phyloP scores from a whole-genome alignment of 1,284 basidiomycete species.

The Cryptococcus floricola region DNA sequence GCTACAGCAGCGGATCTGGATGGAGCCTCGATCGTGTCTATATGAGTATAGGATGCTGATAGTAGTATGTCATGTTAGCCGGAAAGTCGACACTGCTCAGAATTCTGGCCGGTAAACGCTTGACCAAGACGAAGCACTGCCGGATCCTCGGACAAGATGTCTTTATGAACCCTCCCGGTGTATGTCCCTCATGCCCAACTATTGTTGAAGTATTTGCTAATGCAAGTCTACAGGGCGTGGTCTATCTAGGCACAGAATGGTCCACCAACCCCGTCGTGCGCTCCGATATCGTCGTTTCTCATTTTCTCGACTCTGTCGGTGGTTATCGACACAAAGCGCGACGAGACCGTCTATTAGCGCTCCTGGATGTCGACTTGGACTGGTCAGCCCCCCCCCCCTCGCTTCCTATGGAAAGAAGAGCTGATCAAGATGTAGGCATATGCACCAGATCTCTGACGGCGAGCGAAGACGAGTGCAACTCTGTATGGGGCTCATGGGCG shows the following conservation, averaged over 20 bases:
- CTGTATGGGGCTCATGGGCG: constrained; percentile 92
- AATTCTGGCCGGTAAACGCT: constrained; percentile 86
- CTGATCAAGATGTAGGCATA: constrained; percentile 38
- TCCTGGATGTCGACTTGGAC: constrained; percentile 90
- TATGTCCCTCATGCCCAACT: constrained; percentile 20
- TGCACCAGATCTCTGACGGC: constrained; percentile 80
- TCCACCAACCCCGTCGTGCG: constrained; percentile 95
- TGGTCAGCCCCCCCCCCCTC: constrained; percentile 49
- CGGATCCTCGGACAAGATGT: constrained; percentile 76
- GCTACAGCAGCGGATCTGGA: neutral
- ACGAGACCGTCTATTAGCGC: constrained; percentile 78
- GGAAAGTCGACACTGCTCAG: constrained; percentile 95
- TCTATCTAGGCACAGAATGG: constrained; percentile 91
- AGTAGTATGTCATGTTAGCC: constrained; percentile 51
- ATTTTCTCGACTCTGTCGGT: constrained; percentile 91
- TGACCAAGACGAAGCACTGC: constrained; percentile 66
- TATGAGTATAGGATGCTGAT: neutral
- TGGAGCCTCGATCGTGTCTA: neutral
- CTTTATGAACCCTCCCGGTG: constrained; percentile 59
- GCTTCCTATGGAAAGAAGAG: neutral
- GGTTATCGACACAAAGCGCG: constrained; percentile 90
- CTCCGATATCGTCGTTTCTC: constrained; percentile 79
- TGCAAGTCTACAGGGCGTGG: constrained; percentile 57
- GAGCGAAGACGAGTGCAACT: constrained; percentile 92
- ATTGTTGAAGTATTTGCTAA: neutral